Evolutionary conservation across 1,139 yeast genomes (phyloP).

Genomic region (Zygoascus meyerae): DNA sequence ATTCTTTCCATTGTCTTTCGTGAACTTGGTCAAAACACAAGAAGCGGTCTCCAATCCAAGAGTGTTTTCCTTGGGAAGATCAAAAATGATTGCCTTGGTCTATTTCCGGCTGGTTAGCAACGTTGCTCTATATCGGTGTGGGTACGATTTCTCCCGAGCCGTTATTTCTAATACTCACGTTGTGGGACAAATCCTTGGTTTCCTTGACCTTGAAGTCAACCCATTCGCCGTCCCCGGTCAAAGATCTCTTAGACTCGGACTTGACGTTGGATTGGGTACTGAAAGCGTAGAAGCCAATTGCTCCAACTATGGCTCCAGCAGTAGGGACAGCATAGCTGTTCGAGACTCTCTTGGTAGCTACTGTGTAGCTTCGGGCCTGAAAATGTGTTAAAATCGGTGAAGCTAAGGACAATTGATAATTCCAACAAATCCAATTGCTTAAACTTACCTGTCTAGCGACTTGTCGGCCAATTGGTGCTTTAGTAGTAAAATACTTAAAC

Average conservation of each 20-base stretch:
- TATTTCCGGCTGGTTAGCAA: not conserved
- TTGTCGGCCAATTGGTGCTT: not conserved
- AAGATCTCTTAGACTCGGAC: constrained; percentile 37
- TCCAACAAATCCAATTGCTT: too few relatives aligned
- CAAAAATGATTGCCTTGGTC: constrained; percentile 63
- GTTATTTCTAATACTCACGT: constrained; percentile 17
- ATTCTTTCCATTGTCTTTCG: constrained; percentile 73
- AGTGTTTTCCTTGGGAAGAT: constrained; percentile 62
- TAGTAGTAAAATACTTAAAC: too few relatives aligned
- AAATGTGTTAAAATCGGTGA: not conserved
- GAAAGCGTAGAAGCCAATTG: constrained; percentile 25
- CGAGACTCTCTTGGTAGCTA: not conserved
- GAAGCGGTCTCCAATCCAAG: constrained; percentile 83
- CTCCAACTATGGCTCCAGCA: constrained; percentile 29
- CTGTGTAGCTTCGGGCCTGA: constrained; percentile 3
- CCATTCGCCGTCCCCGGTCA: constrained; percentile 65
- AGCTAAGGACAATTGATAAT: not conserved
- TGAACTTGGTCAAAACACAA: constrained; percentile 67
- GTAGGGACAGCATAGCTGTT: constrained; percentile 20
- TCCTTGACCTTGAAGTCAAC: constrained; percentile 67
- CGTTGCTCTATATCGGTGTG: not conserved
- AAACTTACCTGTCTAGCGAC: not conserved
- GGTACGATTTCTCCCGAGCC: too few relatives aligned
- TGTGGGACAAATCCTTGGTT: constrained; percentile 48
- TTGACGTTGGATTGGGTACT: constrained; percentile 22